Evolutionary conservation across 164 flowering plant species (phyloP).

Genomic region (Saururus chinensis): DNA sequence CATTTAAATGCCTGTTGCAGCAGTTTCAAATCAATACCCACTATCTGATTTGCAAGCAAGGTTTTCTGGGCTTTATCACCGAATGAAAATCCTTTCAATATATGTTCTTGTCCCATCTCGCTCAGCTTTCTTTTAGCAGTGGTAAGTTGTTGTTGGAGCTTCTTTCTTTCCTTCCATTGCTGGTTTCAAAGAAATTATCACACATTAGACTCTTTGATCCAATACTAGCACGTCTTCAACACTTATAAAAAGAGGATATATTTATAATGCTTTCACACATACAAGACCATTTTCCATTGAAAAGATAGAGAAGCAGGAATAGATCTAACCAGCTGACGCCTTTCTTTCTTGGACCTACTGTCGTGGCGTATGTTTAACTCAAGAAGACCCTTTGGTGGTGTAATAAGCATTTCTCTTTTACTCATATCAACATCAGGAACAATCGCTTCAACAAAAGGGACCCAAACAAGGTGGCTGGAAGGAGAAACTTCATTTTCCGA

Average conservation of each 20-base stretch:
- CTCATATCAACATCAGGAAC: constrained; percentile 76
- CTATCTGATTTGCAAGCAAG: constrained; percentile 65
- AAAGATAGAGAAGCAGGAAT: constrained; percentile 8
- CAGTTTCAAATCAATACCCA: constrained; percentile 52
- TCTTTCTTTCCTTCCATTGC: constrained; percentile 91
- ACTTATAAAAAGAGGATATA: background rate
- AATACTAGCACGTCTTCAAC: background rate
- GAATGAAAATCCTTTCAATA: constrained; percentile 65
- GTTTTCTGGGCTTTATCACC: constrained; percentile 61
- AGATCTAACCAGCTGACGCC: constrained; percentile 73
- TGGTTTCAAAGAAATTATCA: constrained; percentile 17
- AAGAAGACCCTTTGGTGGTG: constrained; percentile 90
- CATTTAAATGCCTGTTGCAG: constrained; percentile 54
- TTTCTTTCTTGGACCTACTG: constrained; percentile 81
- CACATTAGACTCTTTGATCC: background rate
- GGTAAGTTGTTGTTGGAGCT: constrained; percentile 49
- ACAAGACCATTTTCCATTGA: background rate
- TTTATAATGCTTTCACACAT: too few species aligned
- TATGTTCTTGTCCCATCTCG: constrained; percentile 77
- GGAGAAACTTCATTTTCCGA: constrained; percentile 19
- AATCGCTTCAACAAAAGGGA: constrained; percentile 93
- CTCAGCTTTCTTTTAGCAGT: constrained; percentile 70
- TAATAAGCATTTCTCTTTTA: constrained; percentile 67
- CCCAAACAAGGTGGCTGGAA: constrained; percentile 55
- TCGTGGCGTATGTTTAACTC: constrained; percentile 68